phyloP scores from a whole-genome alignment of 2,329 filamentous ascomycete genomes.

The Pseudogymnoascus sp. region DNA sequence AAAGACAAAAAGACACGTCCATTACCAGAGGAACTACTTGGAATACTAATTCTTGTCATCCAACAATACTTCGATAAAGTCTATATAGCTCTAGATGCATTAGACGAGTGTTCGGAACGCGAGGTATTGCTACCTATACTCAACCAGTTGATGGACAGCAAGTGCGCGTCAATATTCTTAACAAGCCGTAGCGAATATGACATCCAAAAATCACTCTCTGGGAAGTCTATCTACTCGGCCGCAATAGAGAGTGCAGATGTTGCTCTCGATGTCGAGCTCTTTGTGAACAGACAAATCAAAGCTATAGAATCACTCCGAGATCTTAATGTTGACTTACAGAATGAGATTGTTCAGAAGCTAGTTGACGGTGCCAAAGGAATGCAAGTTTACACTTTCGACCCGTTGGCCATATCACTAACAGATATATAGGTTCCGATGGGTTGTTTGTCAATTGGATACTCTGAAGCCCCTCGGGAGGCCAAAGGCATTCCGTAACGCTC shows the following conservation, averaged over 20 bases:
- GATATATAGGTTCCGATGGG: conserved; percentile 26
- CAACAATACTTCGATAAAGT: background rate
- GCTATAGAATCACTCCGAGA: background rate
- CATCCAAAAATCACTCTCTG: background rate
- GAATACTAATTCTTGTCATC: background rate
- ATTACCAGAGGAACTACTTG: background rate
- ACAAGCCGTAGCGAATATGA: background rate
- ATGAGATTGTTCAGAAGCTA: conserved; percentile 16
- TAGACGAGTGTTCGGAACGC: background rate
- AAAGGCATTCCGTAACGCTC: conserved; percentile 18
- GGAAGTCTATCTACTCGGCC: background rate
- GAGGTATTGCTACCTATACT: background rate
- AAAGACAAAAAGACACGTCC: background rate
- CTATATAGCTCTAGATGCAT: background rate
- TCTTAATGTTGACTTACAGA: conserved; percentile 10
- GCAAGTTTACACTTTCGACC: conserved; percentile 6
- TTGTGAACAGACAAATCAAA: background rate
- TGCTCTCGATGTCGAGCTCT: background rate
- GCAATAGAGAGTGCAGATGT: background rate
- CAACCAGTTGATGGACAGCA: background rate
- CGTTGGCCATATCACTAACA: background rate
- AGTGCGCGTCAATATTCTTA: background rate
- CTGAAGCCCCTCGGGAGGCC: conserved; percentile 23
- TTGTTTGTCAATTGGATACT: conserved; percentile 27
- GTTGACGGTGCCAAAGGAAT: conserved; percentile 20